These are phyloP conservation scores for Hortaea sp. DNA, from an alignment of 2,329 filamentous ascomycete genomes.

Conservation along the genomic window DNA sequence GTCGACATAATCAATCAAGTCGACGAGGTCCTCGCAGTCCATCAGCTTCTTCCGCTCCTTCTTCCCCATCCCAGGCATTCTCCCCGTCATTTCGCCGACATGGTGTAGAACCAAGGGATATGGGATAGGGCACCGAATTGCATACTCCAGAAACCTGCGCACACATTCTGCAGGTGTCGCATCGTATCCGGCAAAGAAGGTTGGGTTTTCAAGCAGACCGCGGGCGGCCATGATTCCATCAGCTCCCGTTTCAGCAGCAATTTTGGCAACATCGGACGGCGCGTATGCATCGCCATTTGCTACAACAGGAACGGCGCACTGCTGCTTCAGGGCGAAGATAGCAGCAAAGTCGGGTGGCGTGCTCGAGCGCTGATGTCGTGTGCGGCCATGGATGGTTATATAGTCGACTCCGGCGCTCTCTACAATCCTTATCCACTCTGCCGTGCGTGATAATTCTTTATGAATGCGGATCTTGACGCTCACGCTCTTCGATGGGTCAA, in stretches of 20 bases:
- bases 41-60: slow-evolving; percentile 18
- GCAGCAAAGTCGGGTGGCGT: slow-evolving; percentile 53
- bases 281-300: slow-evolving; percentile 62
- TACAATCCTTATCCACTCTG: slow-evolving; percentile 55
- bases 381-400: slow-evolving; percentile 61
- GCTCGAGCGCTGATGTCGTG: slow-evolving; percentile 49
- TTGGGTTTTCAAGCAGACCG: slow-evolving; percentile 57
- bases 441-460: slow-evolving; percentile 45
- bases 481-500: slow-evolving; percentile 45
- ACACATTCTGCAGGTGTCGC: slow-evolving; percentile 54
- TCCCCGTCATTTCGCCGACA: slow-evolving; percentile 54
- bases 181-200: slow-evolving; percentile 49
- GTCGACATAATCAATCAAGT: slow-evolving; percentile 25
- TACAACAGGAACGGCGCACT: slow-evolving; percentile 49
- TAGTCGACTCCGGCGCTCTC: slow-evolving; percentile 55
- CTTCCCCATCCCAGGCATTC: slow-evolving; percentile 47
- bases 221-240: slow-evolving; percentile 59
- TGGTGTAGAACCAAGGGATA: slow-evolving; percentile 57
- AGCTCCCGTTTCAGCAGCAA: slow-evolving; percentile 23
- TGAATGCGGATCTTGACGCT: slow-evolving; percentile 64
- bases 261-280: slow-evolving; percentile 29
- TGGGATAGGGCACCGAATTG: slow-evolving; percentile 47
- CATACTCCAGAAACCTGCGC: slow-evolving; percentile 51
- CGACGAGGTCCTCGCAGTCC: slow-evolving; percentile 23
- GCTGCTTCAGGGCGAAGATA: slow-evolving; percentile 45